Conservation (phyloP, 352 stramenopile genomes). For the Globisporangium sylvaticum region DNA sequence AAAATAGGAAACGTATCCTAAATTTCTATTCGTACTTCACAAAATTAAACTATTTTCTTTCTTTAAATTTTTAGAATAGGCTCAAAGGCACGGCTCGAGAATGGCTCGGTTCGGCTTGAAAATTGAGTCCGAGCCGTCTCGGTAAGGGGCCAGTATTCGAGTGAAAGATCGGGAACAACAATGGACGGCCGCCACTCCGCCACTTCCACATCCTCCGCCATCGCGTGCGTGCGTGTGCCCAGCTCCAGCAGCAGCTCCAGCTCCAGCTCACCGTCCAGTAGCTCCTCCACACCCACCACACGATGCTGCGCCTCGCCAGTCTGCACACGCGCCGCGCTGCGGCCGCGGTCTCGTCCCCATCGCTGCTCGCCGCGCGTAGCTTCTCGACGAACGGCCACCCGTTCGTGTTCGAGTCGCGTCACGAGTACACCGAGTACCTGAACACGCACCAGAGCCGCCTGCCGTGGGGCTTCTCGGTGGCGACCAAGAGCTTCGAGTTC, state of each 20-base stretch:
- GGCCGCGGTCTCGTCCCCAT: slow-evolving; percentile 7
- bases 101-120: too few species aligned
- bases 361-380: slow-evolving; percentile 24
- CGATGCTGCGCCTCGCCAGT: slow-evolving; percentile 17
- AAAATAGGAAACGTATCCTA: too few species aligned
- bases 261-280: neutral
- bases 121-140: too few species aligned
- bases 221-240: neutral
- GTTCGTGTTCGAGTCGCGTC: slow-evolving; percentile 79
- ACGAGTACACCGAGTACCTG: slow-evolving; percentile 83
- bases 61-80: too few species aligned
- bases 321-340: slow-evolving; percentile 18
- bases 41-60: too few species aligned
- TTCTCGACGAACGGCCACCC: slow-evolving; percentile 44
- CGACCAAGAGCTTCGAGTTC: slow-evolving; percentile 83
- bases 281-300: neutral
- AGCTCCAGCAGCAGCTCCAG: neutral
- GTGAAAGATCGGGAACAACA: neutral
- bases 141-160: neutral
- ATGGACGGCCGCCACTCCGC: neutral
- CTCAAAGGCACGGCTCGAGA: too few species aligned
- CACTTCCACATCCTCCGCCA: neutral
- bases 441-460: slow-evolving; percentile 71
- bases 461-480: slow-evolving; percentile 82
- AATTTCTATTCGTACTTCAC: too few species aligned